Conservation (phyloP, 176 grass and related monocot genomes). For the Musa beccarii region DNA sequence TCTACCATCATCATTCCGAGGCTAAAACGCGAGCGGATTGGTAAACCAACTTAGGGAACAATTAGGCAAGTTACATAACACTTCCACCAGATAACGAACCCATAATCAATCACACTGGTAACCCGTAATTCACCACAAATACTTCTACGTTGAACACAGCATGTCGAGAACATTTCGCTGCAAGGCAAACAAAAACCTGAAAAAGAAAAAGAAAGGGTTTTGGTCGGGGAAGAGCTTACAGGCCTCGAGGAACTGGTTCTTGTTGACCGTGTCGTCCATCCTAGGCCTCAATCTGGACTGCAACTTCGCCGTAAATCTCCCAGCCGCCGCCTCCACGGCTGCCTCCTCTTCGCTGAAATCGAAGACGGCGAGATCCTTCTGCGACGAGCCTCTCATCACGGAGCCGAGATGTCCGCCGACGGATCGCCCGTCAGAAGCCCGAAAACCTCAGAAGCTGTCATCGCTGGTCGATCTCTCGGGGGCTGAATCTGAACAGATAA, state of each 20-base stretch:
- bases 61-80: background rate
- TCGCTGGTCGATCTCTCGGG: background rate
- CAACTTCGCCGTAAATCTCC: background rate
- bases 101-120: background rate
- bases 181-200: background rate
- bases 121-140: background rate
- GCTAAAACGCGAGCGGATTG: background rate
- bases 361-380: constrained; percentile 7
- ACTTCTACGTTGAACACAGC: no score
- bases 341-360: constrained; percentile 12
- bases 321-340: constrained; percentile 11
- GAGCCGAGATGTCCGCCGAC: background rate
- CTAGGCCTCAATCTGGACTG: background rate
- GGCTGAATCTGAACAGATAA: background rate
- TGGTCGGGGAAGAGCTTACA: constrained; percentile 4
- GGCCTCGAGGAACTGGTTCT: background rate
- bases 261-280: background rate
- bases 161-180: no score
- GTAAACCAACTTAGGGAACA: background rate
- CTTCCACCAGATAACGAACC: background rate
- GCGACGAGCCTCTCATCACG: background rate
- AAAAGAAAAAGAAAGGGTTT: background rate
- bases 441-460: background rate
- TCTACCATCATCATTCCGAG: background rate
- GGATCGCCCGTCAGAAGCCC: background rate